A percentile compares a stretch with the other conserved stretches of the same genome.
Conservation (phyloP, 306 rosid genomes). For the Clitoria ternatea region DNA sequence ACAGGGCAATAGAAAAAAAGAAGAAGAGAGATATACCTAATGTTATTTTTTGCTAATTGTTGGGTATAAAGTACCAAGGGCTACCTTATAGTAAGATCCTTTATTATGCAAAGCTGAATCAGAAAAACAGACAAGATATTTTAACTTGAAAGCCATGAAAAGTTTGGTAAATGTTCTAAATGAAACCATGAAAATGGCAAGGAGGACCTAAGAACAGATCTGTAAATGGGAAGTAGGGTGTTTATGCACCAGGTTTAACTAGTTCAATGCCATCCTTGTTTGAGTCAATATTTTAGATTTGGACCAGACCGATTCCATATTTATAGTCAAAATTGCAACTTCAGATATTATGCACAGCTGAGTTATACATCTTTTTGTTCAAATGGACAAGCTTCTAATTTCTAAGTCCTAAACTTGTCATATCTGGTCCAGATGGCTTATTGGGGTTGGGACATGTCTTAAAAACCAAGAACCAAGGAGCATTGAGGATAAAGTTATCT, state of each 20-base stretch:
- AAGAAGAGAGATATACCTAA: neutral
- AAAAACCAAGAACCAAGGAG: no score
- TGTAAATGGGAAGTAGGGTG: neutral
- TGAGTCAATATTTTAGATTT: neutral
- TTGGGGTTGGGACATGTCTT: no score
- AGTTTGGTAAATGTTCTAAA: neutral
- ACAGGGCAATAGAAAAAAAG: neutral
- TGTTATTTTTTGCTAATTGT: neutral
- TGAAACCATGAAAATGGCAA: neutral
- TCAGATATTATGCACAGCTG: no score
- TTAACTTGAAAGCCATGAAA: neutral
- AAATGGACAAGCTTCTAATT: no score
- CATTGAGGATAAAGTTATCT: no score
- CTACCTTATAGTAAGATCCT: neutral
- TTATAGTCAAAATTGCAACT: neutral
- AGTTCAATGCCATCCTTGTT: neutral
- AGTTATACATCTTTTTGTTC: no score
- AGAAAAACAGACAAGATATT: neutral
- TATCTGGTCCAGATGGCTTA: no score
- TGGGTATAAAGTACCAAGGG: neutral
- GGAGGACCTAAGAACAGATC: neutral
- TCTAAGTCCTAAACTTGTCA: no score
- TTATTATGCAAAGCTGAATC: neutral
- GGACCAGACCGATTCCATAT: neutral
- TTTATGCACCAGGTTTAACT: neutral